Base-by-base conservation (phyloP, 805 yeast species). In the Lachancea thermotolerans region DNA sequence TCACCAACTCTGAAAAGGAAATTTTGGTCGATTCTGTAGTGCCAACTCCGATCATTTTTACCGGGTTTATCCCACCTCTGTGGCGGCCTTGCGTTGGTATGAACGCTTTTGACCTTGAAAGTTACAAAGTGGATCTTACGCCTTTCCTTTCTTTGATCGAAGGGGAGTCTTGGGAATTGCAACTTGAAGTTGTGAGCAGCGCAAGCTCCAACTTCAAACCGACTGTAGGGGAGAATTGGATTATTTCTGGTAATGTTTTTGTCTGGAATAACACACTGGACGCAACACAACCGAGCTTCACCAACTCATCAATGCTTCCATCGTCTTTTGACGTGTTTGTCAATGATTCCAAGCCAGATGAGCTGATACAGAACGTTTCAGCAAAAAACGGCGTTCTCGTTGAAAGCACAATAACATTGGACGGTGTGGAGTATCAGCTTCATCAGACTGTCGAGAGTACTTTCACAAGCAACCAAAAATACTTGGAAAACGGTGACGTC, bases 51-150 rank as follows among this genome's bases (percentile, higher is more conserved):
- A 77, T 81, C 7, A 74, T 88, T 12, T 88, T 73, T 65, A 79
- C 95, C 1, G 95, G 95, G 6, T 66, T 81, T 30, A 76, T 89
- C 1, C 95, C 96, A 1, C 72, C 82, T 3, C 66, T 87, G 39
- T 88, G 96, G 96, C 72, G 75, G 41, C 87, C 95, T 3, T 77
- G 85, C 49, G 95, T 87, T 6, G 81, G 86, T 2, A 72, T 75
- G 15, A 74, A 79, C 47, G 82, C 95, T 0, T 85, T 80, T 64
- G 95, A 88, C 59, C 67, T 87, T 28, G 79, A 78, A 14, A 73
- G 82, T n/a, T 69, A 82, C 51, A 81, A 79, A 46, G 59, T 88
- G 38, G 95, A 88, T 51, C 55, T 88, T 39, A 76, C 91, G 10
- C 78, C 85, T 0, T 71, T 80, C 49, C 64, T 87, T 47, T 93